These are phyloP conservation scores for Auricularia auricula-judae DNA, from an alignment of 768 basidiomycete species.

Conservation along the genomic window DNA sequence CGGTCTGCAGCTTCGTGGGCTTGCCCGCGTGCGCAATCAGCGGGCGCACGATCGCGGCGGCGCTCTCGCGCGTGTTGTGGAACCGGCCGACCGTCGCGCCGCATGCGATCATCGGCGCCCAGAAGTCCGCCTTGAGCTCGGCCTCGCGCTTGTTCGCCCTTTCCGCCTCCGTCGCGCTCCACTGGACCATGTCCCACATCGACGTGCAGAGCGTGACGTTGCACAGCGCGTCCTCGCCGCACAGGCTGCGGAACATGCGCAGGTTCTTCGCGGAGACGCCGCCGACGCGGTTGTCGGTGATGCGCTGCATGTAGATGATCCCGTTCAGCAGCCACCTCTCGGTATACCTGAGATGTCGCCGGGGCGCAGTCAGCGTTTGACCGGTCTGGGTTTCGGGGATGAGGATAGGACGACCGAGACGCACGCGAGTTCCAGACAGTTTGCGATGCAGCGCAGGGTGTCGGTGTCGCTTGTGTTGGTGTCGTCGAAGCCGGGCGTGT, in stretches of 20 bases:
- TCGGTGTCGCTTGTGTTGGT: slow-evolving; percentile 13
- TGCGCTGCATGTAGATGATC: slow-evolving; percentile 30
- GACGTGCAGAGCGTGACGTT: slow-evolving; percentile 27
- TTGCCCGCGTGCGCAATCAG: background rate
- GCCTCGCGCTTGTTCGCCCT: slow-evolving; percentile 12
- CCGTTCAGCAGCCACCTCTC: slow-evolving; percentile 19
- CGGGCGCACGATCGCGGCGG: background rate
- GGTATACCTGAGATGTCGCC: too few species aligned
- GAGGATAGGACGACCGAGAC: too few species aligned
- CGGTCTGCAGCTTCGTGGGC: background rate
- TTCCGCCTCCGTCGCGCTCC: slow-evolving; percentile 9
- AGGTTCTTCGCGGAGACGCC: slow-evolving; percentile 24
- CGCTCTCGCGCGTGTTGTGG: background rate
- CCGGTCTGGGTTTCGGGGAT: too few species aligned
- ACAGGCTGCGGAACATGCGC: slow-evolving; percentile 19
- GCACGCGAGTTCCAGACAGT: background rate
- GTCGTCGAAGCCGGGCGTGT: slow-evolving; percentile 18
- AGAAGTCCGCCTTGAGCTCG: slow-evolving; percentile 22
- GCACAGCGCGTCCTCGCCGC: slow-evolving; percentile 18
- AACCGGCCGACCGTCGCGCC: background rate
- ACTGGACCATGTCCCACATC: slow-evolving; percentile 26
- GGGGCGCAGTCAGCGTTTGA: too few species aligned
- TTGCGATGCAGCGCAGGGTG: slow-evolving; percentile 13
- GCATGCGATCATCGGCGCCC: slow-evolving; percentile 12
- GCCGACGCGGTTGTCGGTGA: slow-evolving; percentile 27